A percentile compares a stretch with the other conserved stretches of the same genome.
phyloP scores from a whole-genome alignment of 1,284 basidiomycete genomes.

The Marasmius fiardii region DNA sequence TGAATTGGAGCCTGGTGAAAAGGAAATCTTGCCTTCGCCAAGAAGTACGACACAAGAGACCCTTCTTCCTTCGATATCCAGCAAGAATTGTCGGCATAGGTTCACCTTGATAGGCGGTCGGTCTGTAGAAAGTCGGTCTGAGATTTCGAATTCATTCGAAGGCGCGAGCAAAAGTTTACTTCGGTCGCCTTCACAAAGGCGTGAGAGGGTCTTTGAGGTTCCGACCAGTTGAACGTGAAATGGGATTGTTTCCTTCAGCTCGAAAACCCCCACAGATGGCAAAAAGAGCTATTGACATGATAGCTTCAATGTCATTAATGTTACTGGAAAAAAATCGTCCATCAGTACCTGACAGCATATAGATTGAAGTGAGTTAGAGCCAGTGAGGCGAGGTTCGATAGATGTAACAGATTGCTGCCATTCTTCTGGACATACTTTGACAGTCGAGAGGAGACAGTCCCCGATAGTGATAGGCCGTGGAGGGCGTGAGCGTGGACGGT shows the following conservation, averaged over 20 bases:
- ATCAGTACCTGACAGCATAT: conserved; percentile 11
- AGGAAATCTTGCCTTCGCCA: conserved; percentile 8
- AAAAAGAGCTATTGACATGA: conserved; percentile 7
- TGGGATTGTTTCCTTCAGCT: conserved; percentile 11
- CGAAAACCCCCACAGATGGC: conserved; percentile 12
- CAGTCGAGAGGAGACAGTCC: conserved; percentile 9
- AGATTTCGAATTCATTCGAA: background rate
- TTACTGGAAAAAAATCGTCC: background rate
- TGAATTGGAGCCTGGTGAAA: background rate
- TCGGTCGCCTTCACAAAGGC: conserved; percentile 2
- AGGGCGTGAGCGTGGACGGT: conserved; percentile 11
- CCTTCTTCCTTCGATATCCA: conserved; percentile 6
- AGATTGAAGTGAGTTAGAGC: conserved; percentile 2
- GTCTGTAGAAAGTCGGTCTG: background rate
- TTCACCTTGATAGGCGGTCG: conserved; percentile 2
- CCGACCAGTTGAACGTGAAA: conserved; percentile 11
- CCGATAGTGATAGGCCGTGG: conserved; percentile 6
- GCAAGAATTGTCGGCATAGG: conserved; percentile 6
- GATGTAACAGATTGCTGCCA: conserved; percentile 9
- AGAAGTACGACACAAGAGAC: conserved; percentile 5
- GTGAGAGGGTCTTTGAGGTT: background rate
- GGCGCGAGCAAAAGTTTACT: background rate
- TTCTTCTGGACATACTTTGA: conserved; percentile 12
- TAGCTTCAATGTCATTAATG: background rate
- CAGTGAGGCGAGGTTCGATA: conserved; percentile 2